phyloP scores from a whole-genome alignment of 805 yeast genomes.

The Saturnispora kantuleensis region DNA sequence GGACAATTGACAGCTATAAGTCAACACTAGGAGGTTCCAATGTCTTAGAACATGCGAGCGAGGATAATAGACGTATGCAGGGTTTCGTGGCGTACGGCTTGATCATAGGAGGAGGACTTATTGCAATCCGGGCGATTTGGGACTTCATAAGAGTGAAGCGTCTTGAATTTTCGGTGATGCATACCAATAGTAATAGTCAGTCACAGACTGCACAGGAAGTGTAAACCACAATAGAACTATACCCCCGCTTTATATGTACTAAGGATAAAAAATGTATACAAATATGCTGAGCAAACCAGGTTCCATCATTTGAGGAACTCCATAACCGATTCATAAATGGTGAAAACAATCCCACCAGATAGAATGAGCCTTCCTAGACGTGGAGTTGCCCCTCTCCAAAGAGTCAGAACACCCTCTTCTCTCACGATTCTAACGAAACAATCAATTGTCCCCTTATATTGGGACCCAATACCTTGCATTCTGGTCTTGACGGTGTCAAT shows the following conservation, averaged over 20 bases:
- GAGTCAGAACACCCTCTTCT: constrained; percentile 82
- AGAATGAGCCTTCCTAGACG: constrained; percentile 83
- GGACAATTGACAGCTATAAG: constrained; percentile 20
- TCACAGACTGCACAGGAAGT: no score
- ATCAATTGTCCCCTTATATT: constrained; percentile 66
- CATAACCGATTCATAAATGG: constrained; percentile 87
- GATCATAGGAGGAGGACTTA: constrained; percentile 57
- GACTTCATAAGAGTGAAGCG: constrained; percentile 70
- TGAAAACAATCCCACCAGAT: constrained; percentile 96
- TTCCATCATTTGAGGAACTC: constrained; percentile 34
- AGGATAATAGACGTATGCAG: constrained; percentile 12
- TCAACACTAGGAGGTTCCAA: constrained; percentile 16
- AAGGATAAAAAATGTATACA: background rate
- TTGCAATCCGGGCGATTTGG: constrained; percentile 55
- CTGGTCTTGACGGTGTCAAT: constrained; percentile 93
- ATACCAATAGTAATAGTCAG: no score
- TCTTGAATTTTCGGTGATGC: constrained; percentile 39
- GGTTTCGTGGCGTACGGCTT: constrained; percentile 54
- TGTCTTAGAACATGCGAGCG: constrained; percentile 3
- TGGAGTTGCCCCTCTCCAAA: constrained; percentile 99
- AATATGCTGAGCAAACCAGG: background rate
- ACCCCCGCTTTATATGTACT: no score
- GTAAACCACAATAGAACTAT: no score
- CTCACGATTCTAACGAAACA: constrained; percentile 73
- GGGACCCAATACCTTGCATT: constrained; percentile 81